These are phyloP conservation scores for Plenodomus lindquistii DNA, from an alignment of 2,329 filamentous ascomycete species.

Conservation along the genomic window DNA sequence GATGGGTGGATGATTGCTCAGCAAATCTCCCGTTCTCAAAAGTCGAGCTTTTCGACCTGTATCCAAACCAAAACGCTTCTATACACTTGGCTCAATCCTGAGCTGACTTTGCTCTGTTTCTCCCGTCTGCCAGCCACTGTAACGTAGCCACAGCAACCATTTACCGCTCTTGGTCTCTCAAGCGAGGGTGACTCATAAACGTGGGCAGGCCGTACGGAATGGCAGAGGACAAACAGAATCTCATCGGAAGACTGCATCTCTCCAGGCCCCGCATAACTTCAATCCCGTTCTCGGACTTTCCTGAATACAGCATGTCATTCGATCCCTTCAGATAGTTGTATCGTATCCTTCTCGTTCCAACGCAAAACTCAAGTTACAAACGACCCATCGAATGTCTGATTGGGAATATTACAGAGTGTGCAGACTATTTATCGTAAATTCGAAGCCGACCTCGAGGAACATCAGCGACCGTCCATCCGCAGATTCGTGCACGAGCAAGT, in stretches of 20 bases:
- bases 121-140: background rate
- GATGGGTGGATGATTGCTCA: no score
- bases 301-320: no score
- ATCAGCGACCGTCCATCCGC: conserved; percentile 2
- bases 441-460: no score
- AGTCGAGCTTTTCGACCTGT: background rate
- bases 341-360: no score
- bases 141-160: conserved; percentile 1
- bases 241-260: background rate
- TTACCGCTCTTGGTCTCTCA: background rate
- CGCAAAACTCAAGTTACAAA: no score
- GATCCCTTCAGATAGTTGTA: no score
- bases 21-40: background rate
- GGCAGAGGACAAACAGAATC: background rate
- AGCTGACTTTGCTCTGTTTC: background rate
- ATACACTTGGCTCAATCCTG: background rate
- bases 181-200: background rate
- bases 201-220: background rate
- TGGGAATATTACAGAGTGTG: no score
- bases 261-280: no score
- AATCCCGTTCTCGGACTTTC: no score
- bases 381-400: no score
- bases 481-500: background rate
- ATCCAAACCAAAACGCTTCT: background rate
- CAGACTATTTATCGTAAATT: no score